phyloP scores from a whole-genome alignment of 176 grass and related monocot species.

The Phoenix dactylifera region DNA sequence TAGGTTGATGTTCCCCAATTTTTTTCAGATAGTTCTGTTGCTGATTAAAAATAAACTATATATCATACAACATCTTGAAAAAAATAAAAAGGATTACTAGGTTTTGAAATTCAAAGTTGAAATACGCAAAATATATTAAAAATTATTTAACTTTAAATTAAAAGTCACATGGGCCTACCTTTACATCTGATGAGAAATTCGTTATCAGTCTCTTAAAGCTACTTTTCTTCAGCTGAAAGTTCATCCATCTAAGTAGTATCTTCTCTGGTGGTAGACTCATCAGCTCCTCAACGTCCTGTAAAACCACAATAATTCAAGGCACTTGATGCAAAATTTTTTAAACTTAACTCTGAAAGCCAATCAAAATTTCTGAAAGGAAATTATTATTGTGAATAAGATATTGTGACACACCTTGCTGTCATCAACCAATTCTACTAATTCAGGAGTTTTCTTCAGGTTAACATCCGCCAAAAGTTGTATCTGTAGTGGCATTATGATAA shows the following conservation, averaged over 20 bases:
- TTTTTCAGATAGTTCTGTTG: too few species aligned
- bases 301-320: background rate
- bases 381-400: background rate
- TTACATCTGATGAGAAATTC: slow-evolving; percentile 94
- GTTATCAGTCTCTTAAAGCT: slow-evolving; percentile 51
- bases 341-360: too few species aligned
- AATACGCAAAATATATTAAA: too few species aligned
- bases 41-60: too few species aligned
- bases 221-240: slow-evolving; percentile 96
- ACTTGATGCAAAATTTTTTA: too few species aligned
- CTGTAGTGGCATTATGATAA: slow-evolving; percentile 31
- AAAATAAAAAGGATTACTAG: too few species aligned
- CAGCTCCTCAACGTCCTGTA: slow-evolving; percentile 85
- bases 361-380: background rate
- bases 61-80: too few species aligned
- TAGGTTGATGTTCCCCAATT: too few species aligned
- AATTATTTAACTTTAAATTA: too few species aligned
- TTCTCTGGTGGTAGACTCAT: slow-evolving; percentile 97
- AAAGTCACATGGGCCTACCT: slow-evolving; percentile 40
- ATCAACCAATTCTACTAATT: slow-evolving; percentile 75
- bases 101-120: too few species aligned
- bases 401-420: slow-evolving; percentile 60
- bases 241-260: slow-evolving; percentile 93
- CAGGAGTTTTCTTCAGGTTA: slow-evolving; percentile 93
- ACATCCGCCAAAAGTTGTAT: slow-evolving; percentile 96